Evolutionary conservation across 352 stramenopile species (phyloP).

Genomic region (Phytophthora meadii): DNA sequence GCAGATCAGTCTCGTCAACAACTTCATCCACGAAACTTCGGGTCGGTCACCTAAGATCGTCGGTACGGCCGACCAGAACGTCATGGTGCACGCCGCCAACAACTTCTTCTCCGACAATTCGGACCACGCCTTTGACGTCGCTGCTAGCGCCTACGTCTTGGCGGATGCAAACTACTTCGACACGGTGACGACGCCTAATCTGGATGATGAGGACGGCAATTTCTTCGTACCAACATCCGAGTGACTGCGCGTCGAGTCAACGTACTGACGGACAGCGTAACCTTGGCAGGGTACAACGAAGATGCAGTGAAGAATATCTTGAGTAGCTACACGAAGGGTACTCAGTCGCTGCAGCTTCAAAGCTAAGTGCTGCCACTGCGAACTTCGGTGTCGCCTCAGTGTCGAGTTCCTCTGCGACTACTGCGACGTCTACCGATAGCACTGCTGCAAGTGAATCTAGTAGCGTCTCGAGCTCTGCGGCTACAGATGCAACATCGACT

Average conservation of each 20-base stretch:
- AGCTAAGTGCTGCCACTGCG: constrained; percentile 5
- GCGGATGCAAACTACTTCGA: constrained; percentile 37
- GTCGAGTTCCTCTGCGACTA: background rate
- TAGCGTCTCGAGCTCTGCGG: background rate
- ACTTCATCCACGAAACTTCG: constrained; percentile 36
- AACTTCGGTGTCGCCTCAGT: constrained; percentile 29
- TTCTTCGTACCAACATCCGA: constrained; percentile 27
- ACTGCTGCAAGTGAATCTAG: background rate
- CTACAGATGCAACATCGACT: background rate
- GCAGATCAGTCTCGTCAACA: constrained; percentile 41
- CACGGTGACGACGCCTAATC: constrained; percentile 24
- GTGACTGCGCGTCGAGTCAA: constrained; percentile 24
- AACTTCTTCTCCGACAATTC: constrained; percentile 37
- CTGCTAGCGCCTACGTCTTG: constrained; percentile 25
- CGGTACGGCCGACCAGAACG: constrained; percentile 27
- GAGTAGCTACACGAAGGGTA: constrained; percentile 21
- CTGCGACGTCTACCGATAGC: background rate
- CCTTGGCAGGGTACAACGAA: constrained; percentile 26
- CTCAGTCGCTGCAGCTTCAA: constrained; percentile 9
- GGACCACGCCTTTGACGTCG: constrained; percentile 32
- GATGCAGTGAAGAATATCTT: constrained; percentile 23
- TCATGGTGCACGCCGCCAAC: constrained; percentile 38
- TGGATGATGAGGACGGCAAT: constrained; percentile 27
- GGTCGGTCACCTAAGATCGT: constrained; percentile 48
- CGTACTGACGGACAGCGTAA: constrained; percentile 20